Percentiles rank a stretch among this genome's conserved stretches.
Evolutionary conservation across 2,329 filamentous ascomycete species (phyloP).

Genomic region (Arachnopeziza araneosa): DNA sequence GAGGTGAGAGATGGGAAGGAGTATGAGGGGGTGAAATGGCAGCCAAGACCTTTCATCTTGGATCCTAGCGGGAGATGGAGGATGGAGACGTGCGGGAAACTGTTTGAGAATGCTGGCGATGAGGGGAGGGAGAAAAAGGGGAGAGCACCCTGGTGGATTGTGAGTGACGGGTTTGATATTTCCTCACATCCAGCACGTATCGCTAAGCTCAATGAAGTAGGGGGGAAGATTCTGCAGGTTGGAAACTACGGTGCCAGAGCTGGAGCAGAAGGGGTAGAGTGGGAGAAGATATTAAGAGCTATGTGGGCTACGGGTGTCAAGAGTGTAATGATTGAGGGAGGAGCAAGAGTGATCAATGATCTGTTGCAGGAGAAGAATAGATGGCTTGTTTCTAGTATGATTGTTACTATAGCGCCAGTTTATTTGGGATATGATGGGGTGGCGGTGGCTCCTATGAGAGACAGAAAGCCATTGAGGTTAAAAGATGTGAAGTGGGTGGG

Average conservation of each 20-base stretch:
- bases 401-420: slow-evolving; percentile 83
- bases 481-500: slow-evolving; percentile 17
- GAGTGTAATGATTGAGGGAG: slow-evolving; percentile 91
- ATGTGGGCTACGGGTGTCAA: slow-evolving; percentile 36
- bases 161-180: slow-evolving; percentile 21
- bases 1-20: slow-evolving; percentile 25
- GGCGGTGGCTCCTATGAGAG: slow-evolving; percentile 60
- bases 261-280: slow-evolving; percentile 11
- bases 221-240: slow-evolving; percentile 12
- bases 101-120: slow-evolving; percentile 11
- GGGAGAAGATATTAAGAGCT: slow-evolving; percentile 11
- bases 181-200: neutral
- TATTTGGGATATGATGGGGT: slow-evolving; percentile 86
- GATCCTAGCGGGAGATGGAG: slow-evolving; percentile 76
- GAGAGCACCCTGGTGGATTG: slow-evolving; percentile 60
- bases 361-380: slow-evolving; percentile 60
- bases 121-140: slow-evolving; percentile 5
- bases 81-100: slow-evolving; percentile 6
- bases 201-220: neutral
- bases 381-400: slow-evolving; percentile 66
- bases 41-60: slow-evolving; percentile 77
- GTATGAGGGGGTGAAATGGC: slow-evolving; percentile 40
- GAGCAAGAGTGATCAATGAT: slow-evolving; percentile 74
- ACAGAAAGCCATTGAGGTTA: slow-evolving; percentile 9
- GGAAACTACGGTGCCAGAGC: neutral